phyloP scores from a whole-genome alignment of 306 rosid species.

The Hippophae tibetana region DNA sequence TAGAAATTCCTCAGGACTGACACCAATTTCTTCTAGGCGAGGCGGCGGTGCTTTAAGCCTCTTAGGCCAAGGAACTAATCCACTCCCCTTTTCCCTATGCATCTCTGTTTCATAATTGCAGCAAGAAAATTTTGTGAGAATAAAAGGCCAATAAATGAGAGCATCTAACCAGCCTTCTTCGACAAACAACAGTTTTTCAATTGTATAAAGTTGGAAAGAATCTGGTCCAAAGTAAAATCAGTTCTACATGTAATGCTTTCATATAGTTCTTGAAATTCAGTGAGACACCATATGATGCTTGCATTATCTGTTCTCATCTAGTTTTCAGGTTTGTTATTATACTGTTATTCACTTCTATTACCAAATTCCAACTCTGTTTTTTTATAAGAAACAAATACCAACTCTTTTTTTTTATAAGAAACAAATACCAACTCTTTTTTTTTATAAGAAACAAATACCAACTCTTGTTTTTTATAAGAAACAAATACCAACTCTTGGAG shows the following conservation, averaged over 20 bases:
- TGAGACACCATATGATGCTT: too few species aligned
- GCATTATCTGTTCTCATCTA: too few species aligned
- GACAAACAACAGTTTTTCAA: background rate
- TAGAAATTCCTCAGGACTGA: slow-evolving; percentile 39
- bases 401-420: too few species aligned
- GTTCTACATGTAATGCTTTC: too few species aligned
- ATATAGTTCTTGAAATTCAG: too few species aligned
- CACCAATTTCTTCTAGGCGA: slow-evolving; percentile 43
- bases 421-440: too few species aligned
- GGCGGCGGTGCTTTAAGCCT: slow-evolving; percentile 48
- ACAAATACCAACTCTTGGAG: background rate
- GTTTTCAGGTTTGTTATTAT: too few species aligned
- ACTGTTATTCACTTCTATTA: too few species aligned
- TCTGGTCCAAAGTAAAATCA: background rate
- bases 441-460: background rate
- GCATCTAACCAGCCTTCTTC: background rate
- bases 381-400: too few species aligned
- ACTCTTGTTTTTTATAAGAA: background rate
- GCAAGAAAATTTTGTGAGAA: background rate
- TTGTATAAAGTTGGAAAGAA: background rate
- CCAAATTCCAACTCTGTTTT: too few species aligned
- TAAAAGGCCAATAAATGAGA: background rate
- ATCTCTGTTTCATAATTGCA: slow-evolving; percentile 26
- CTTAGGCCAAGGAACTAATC: slow-evolving; percentile 49
- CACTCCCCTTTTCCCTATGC: slow-evolving; percentile 41